Base-by-base conservation (phyloP, 2,329 filamentous ascomycete species). In the Phialocephala sp. region DNA sequence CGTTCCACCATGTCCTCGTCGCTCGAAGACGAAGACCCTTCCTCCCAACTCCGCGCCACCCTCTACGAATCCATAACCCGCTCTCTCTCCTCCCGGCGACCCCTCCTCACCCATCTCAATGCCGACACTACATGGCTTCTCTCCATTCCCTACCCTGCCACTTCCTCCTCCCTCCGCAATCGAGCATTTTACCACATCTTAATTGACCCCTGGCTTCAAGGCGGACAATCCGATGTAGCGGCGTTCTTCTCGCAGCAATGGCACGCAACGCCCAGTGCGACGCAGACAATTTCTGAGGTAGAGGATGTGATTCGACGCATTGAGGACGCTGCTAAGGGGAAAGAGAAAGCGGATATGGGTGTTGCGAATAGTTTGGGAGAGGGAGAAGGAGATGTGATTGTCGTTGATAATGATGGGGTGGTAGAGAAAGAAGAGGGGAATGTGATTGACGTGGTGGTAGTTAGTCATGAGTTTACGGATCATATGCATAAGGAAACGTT, bases 401-500 rank as follows among this genome's bases (percentile, higher is more conserved):
- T 37, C 1, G 50, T 58, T 4, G 24, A 60, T 35, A n/a, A 37
- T 11, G 56, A 27, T 18, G 12, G 22, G 18, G 32, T 58, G 0
- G n/a, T 50, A 6, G 69, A 63, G 0, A 72, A 75, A 0, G 63
- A 66, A n/a, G 70, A 73, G 62, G 74, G 67, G 35, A 78, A 77
- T 14, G 79, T 80, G 54, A 83, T 90, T 36, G 88, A 91, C 73
- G 83, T 78, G 1, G 85, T 90, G 2, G 80, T 81, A 35, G 80
- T 90, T 37, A 86, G 82, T 18, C 88, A 91, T 72, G 88, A 90
- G 73, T 91, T 90, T 70, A 90, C 88, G 0, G 88, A 91, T 72
- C 89, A 70, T 52, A 90, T 87, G 75, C 87, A 91, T 72, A 80
- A 84, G 66, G 80, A 84, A 2, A 91, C 88, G 15, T 77, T 91